Conservation (phyloP, 345 rosid genomes). For the Gossypium mustelinum region DNA sequence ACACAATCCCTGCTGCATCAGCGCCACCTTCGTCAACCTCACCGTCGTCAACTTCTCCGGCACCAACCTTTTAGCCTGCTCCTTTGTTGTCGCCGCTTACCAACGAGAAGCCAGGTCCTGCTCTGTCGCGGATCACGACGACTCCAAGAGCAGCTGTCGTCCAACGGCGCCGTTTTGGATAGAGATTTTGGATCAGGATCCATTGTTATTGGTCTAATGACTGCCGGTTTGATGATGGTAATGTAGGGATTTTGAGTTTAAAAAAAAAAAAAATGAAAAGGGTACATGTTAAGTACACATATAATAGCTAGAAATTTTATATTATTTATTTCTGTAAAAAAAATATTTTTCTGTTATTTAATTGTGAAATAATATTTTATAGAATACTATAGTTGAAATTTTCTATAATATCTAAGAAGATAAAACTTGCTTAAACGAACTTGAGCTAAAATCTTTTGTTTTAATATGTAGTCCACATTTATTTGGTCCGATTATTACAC, state of each 20-base stretch:
- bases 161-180: conserved; percentile 8
- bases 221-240: conserved; percentile 15
- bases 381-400: too few species aligned
- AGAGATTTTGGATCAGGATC: conserved; percentile 18
- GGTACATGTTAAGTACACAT: too few species aligned
- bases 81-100: background rate
- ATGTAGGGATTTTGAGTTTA: background rate
- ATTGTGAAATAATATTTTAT: too few species aligned
- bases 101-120: background rate
- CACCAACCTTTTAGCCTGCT: background rate
- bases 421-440: too few species aligned
- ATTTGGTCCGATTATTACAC: too few species aligned
- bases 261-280: too few species aligned
- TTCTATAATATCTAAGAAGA: rapidly evolving
- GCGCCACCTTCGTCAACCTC: background rate
- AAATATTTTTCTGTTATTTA: too few species aligned
- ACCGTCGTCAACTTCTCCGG: background rate
- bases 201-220: conserved; percentile 4
- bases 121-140: background rate
- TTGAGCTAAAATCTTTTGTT: rapidly evolving
- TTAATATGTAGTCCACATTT: too few species aligned
- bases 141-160: background rate
- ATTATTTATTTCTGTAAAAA: too few species aligned
- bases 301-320: too few species aligned
- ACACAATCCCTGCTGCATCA: background rate